These are phyloP conservation scores for Diddensiella caesifluorescens DNA, from an alignment of 805 yeast species.

Conservation along the genomic window DNA sequence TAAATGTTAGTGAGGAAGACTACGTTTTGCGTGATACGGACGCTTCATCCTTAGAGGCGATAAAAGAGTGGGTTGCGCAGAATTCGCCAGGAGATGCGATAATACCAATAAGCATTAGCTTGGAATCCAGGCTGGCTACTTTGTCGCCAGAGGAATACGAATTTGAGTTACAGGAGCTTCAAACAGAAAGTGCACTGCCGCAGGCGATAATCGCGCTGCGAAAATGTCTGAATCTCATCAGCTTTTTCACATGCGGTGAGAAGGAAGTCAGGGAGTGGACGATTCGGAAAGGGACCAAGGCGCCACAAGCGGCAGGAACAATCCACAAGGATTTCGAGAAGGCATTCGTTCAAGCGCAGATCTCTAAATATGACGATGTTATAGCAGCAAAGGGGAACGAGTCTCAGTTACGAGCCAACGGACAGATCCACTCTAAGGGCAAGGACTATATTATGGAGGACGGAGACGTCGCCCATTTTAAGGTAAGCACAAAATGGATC, in stretches of 20 bases:
- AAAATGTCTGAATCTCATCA: constrained; percentile 59
- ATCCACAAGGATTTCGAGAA: constrained; percentile 81
- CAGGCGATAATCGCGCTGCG: constrained; percentile 62
- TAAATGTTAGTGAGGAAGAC: constrained; percentile 70
- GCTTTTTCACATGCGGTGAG: constrained; percentile 84
- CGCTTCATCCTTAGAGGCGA: constrained; percentile 49
- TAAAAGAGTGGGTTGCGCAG: constrained; percentile 60
- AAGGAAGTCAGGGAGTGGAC: constrained; percentile 89
- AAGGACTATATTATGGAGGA: constrained; percentile 76
- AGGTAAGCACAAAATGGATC: constrained; percentile 24
- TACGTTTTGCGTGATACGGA: constrained; percentile 38
- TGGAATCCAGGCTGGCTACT: constrained; percentile 56
- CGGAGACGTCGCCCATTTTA: constrained; percentile 74
- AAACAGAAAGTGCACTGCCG: constrained; percentile 49
- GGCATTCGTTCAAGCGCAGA: constrained; percentile 75
- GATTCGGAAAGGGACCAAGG: constrained; percentile 64
- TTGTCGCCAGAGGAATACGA: constrained; percentile 36
- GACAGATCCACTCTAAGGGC: constrained; percentile 62
- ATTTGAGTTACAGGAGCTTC: constrained; percentile 28
- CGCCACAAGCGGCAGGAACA: constrained; percentile 87
- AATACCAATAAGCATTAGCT: constrained; percentile 64
- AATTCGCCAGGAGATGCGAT: constrained; percentile 65
- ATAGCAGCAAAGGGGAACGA: constrained; percentile 43
- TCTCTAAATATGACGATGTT: constrained; percentile 62
- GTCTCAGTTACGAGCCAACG: constrained; percentile 49